Conservation (phyloP, 495 filamentous ascomycete genomes). For the Lichenothelia convexa region DNA sequence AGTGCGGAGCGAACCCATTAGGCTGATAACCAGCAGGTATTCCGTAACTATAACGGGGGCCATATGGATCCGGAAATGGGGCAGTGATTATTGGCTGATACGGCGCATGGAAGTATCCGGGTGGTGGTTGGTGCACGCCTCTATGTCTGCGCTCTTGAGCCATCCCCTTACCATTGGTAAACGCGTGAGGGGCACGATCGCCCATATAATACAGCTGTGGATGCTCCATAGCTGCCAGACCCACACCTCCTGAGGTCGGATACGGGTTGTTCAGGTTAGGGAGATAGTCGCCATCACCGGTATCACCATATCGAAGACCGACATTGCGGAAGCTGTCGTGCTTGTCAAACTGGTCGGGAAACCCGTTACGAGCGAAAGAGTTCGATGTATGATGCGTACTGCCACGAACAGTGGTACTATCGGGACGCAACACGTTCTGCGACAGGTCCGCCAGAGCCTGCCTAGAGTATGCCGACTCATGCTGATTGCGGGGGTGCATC, state of each 20-base stretch:
- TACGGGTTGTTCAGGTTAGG: background rate
- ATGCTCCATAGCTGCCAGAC: background rate
- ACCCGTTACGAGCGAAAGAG: background rate
- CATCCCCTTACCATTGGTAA: background rate
- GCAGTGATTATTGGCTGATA: constrained; percentile 14
- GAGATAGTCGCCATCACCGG: background rate
- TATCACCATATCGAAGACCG: background rate
- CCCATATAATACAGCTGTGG: background rate
- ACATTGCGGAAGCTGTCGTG: background rate
- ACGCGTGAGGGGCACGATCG: background rate
- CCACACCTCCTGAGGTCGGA: background rate
- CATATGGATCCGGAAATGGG: constrained; percentile 12
- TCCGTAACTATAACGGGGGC: constrained; percentile 8
- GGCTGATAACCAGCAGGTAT: constrained; percentile 12
- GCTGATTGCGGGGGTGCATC: too few species aligned
- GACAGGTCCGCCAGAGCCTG: background rate
- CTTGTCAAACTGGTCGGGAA: background rate
- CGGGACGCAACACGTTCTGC: background rate
- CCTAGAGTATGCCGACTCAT: too few species aligned
- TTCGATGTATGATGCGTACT: background rate
- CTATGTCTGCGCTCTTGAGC: background rate
- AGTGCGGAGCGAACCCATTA: constrained; percentile 20
- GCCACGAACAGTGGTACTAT: too few species aligned
- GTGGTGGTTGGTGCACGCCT: constrained; percentile 6
- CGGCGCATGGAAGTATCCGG: constrained; percentile 11